Evolutionary conservation across 2,329 filamentous ascomycete genomes (phyloP).

Genomic region (Plectosphaerella plurivora): DNA sequence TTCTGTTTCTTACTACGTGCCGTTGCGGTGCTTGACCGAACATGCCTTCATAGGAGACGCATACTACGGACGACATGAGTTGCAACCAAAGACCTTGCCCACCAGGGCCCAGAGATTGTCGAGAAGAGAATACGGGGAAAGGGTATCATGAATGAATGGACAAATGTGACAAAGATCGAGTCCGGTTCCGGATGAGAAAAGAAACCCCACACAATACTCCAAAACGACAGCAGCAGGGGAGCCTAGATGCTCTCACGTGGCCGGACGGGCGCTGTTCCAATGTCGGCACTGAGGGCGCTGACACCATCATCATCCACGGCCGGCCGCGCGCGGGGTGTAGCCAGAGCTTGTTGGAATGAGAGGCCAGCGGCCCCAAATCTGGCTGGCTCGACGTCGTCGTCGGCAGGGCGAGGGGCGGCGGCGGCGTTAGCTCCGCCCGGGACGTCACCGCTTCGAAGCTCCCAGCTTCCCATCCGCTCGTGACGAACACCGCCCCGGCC

Average conservation of each 20-base stretch:
- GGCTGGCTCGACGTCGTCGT: slow-evolving; percentile 6
- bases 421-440: neutral
- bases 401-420: slow-evolving; percentile 1
- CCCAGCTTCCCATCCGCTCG: slow-evolving; percentile 46
- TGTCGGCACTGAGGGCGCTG: slow-evolving; percentile 25
- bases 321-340: slow-evolving; percentile 10
- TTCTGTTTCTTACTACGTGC: too few species aligned
- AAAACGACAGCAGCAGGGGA: neutral
- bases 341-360: neutral
- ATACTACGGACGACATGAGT: neutral
- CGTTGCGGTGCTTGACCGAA: too few species aligned
- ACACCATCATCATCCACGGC: slow-evolving; percentile 26
- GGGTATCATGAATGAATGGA: slow-evolving; percentile 11
- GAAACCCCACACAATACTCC: neutral
- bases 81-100: too few species aligned
- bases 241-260: slow-evolving; percentile 32
- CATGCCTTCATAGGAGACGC: neutral
- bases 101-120: neutral
- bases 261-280: slow-evolving; percentile 23
- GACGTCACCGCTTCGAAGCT: slow-evolving; percentile 25
- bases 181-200: neutral
- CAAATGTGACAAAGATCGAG: neutral
- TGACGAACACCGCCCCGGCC: slow-evolving; percentile 33
- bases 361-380: neutral
- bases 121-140: slow-evolving; percentile 2